These are phyloP conservation scores for Xylaria flabelliformis DNA, from an alignment of 495 filamentous ascomycete genomes.

Conservation along the genomic window DNA sequence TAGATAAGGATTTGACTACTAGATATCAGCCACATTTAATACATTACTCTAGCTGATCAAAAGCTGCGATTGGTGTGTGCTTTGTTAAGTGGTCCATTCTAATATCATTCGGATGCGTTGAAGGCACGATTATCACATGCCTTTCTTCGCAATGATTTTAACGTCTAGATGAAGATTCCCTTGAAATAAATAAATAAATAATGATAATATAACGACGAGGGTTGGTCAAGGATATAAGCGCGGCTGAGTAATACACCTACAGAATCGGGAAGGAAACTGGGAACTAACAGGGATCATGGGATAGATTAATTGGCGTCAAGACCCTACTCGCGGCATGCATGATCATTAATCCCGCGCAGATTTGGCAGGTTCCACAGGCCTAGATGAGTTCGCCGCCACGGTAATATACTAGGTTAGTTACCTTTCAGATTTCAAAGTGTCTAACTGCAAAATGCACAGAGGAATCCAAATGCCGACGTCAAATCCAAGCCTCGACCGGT, in stretches of 20 bases:
- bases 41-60: neutral
- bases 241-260: conserved; percentile 3
- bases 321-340: neutral
- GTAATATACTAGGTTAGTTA: neutral
- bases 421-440: neutral
- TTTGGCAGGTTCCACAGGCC: neutral
- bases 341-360: neutral
- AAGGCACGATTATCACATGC: neutral
- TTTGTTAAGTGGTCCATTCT: neutral
- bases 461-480: neutral
- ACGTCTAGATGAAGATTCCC: neutral
- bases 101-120: neutral
- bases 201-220: neutral
- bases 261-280: neutral
- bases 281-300: neutral
- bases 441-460: neutral
- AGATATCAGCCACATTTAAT: neutral
- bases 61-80: neutral
- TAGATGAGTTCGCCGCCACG: neutral
- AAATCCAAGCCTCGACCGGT: neutral
- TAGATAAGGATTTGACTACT: neutral
- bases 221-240: neutral
- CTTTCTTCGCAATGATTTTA: neutral
- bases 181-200: neutral
- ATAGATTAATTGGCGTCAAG: neutral